Evolutionary conservation across 176 grass and related monocot species (phyloP).

Genomic region (Paspalum vaginatum): DNA sequence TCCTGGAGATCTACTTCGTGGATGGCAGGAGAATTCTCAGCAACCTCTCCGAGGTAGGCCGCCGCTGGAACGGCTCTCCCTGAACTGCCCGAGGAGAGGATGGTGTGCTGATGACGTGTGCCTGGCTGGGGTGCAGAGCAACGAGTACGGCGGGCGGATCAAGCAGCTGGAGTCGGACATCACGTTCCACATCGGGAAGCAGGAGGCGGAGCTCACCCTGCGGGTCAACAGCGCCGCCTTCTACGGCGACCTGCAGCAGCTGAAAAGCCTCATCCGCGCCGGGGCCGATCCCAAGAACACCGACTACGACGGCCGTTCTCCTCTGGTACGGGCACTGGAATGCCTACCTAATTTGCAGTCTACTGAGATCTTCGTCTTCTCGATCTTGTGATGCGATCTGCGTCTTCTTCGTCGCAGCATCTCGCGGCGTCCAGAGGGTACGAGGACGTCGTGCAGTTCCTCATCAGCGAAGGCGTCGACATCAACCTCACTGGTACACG

Average conservation of each 20-base stretch:
- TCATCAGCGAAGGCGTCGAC: conserved; percentile 74
- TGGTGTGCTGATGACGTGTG: background rate
- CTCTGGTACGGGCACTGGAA: conserved; percentile 59
- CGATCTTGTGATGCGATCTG: background rate
- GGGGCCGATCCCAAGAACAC: conserved; percentile 86
- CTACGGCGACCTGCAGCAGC: conserved; percentile 75
- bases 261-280: conserved; percentile 79
- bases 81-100: background rate
- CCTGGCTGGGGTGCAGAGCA: conserved; percentile 48
- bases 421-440: conserved; percentile 77
- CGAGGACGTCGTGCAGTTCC: conserved; percentile 79
- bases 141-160: conserved; percentile 58
- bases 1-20: conserved; percentile 90
- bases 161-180: conserved; percentile 89
- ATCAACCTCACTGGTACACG: conserved; percentile 69
- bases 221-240: conserved; percentile 82
- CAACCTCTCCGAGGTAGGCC: conserved; percentile 80
- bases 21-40: conserved; percentile 79
- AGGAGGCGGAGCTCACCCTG: conserved; percentile 85
- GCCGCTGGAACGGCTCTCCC: background rate
- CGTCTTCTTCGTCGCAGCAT: conserved; percentile 55
- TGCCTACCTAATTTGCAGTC: background rate
- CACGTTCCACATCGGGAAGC: conserved; percentile 89
- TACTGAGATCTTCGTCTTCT: background rate
- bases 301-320: conserved; percentile 86